A percentile compares a stretch with the other conserved stretches of the same genome.
Evolutionary conservation across 495 filamentous ascomycete species (phyloP).

Genomic region (Hyaloscypha variabilis): DNA sequence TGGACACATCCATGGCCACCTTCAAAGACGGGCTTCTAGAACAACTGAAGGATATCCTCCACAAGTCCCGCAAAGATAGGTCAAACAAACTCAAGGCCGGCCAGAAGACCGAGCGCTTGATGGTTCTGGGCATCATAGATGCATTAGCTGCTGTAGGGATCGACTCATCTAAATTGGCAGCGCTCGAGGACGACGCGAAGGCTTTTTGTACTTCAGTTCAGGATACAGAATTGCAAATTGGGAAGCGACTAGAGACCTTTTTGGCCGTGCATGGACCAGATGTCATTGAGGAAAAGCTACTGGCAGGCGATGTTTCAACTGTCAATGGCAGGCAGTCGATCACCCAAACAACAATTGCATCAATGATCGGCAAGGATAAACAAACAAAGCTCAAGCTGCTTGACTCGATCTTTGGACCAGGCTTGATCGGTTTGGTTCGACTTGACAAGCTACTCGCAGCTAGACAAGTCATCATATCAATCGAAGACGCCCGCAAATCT

Average conservation of each 20-base stretch:
- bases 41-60: conserved; percentile 16
- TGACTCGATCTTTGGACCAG: conserved; percentile 17
- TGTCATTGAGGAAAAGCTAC: neutral
- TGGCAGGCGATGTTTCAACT: conserved; percentile 18
- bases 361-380: conserved; percentile 3
- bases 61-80: conserved; percentile 4
- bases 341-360: conserved; percentile 6
- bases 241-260: conserved; percentile 22
- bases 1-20: neutral
- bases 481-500: conserved; percentile 23
- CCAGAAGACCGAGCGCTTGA: neutral
- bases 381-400: conserved; percentile 25
- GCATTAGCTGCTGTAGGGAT: conserved; percentile 15
- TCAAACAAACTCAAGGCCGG: neutral
- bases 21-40: conserved; percentile 20
- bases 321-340: conserved; percentile 22
- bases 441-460: conserved; percentile 26
- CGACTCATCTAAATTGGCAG: conserved; percentile 9
- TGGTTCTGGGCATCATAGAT: conserved; percentile 19
- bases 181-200: conserved; percentile 9
- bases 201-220: conserved; percentile 1
- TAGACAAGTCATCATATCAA: conserved; percentile 24
- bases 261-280: conserved; percentile 4
- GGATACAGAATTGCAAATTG: conserved; percentile 13
- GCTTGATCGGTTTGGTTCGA: neutral